Evolutionary conservation across 2,329 filamentous ascomycete species (phyloP), one percentile per base, ranked within the genome.

Genomic region (Gremmenia infestans): DNA sequence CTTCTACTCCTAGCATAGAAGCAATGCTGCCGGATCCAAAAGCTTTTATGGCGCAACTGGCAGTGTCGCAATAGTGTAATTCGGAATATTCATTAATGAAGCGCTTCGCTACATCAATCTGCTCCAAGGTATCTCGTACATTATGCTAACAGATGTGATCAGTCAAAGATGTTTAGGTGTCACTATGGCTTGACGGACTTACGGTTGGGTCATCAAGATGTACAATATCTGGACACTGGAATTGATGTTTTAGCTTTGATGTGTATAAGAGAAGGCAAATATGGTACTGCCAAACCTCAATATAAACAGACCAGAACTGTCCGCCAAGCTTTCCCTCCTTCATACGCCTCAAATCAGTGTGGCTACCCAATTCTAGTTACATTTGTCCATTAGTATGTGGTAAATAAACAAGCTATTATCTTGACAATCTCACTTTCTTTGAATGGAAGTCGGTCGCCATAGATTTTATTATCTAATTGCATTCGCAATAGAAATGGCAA

Each of bases 1-100:
- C 85, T 70, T 87, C 83, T 35, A 83, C 81, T 2, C 79, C 81
- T 4, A 84, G 70, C 4, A 81, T 79, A 0, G 78, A 81, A 53
- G 83, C 80, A 55, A 85, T 74, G 50, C 72, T 72, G 39, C 71
- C 71, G 3, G 70, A 47, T 7, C 61, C 70, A 65, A 78, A 76
- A 22, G 67, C 66, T 6, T 35, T 42, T 2, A 61, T 52, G 23
- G 61, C 65, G 42, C 63, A 69, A 5, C 23, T 23, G 2, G 63
- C n/a, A 9, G 49, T 62, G 2, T 52, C 55, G 47, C 67, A 68
- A 37, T 59, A 63, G 14, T 66, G 40, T n/a, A 69, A 58, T 19
- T 60, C 54, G 11, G 56, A 45, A 4, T 62, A 52, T 42, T 70
- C 60, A 17, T 62, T 53, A 5, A 70, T 70, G 15, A 75, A 68